Base-by-base conservation (phyloP, 768 basidiomycete genomes). In the Boletus bicolor region DNA sequence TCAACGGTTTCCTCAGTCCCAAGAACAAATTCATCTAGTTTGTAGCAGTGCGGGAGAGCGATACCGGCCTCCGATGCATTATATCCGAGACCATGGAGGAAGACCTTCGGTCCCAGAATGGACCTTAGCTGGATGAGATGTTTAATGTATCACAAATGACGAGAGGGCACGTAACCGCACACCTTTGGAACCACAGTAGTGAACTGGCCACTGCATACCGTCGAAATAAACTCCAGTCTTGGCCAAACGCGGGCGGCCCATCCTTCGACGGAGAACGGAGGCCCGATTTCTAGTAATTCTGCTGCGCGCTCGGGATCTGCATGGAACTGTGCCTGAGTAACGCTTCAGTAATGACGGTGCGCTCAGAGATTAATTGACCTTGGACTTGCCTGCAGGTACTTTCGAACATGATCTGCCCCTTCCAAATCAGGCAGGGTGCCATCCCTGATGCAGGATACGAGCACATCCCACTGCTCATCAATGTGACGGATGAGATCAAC, bases 181-280 rank as follows among this genome's bases (percentile, higher is more conserved):
- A 62, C 65, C 57, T 59, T 62, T 2, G 65, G 60, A 15, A 65
- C 11, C 7, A 48, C 49, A 2, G 42, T 55, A 2, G 46, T 44
- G 43, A 58, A 63, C 28, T 49, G 41, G 15, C 65, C 60, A 38
- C 57, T 62, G 12, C 51, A 54, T 48, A 61, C 49, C 36, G 55
- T 47, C 12, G 12, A 14, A 2, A 67, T 6, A 1, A 8, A 9
- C 1, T 11, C 37, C 3, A 32, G 53, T 0, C 56, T 36, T 24
- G 61, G 66, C 65, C 66, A 65, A 34, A 67, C 53, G 1, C 55
- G 55, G 14, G 55, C 6, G 4, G 48, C 44, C 65, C 65, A 64
- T 30, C 63, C 65, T 26, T 56, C 55, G 4, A 7, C 34, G 5
- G 55, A 58, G 17, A 44, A 53, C 4, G 65, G 58, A 9, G 58